Evolutionary conservation across 2,329 filamentous ascomycete genomes (phyloP).

Genomic region (Xylariaceae sp.): DNA sequence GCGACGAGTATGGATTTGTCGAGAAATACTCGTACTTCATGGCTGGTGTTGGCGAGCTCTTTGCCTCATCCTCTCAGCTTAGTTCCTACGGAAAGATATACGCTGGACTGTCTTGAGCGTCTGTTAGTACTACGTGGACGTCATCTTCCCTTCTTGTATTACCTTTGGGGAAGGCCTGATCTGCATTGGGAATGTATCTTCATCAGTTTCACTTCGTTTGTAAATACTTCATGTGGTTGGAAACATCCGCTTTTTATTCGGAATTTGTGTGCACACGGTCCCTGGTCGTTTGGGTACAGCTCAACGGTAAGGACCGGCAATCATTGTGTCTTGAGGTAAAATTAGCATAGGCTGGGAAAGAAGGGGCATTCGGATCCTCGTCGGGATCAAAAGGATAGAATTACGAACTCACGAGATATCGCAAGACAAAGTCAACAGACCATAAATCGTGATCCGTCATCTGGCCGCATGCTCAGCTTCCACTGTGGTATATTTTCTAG

Average conservation of each 20-base stretch:
- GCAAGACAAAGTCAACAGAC: no score
- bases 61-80: slow-evolving; percentile 48
- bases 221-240: slow-evolving; percentile 31
- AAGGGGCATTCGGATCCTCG: slow-evolving; percentile 7
- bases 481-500: no score
- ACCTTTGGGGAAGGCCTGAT: slow-evolving; percentile 19
- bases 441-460: no score
- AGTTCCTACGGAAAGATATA: slow-evolving; percentile 58
- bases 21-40: slow-evolving; percentile 66
- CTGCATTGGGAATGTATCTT: slow-evolving; percentile 17
- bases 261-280: slow-evolving; percentile 3
- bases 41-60: slow-evolving; percentile 51
- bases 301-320: background rate
- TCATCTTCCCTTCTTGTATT: slow-evolving; percentile 30
- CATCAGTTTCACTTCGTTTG: slow-evolving; percentile 30
- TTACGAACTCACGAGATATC: slow-evolving; percentile 28
- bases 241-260: slow-evolving; percentile 8
- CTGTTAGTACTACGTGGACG: background rate
- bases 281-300: background rate
- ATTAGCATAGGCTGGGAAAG: slow-evolving; percentile 1
- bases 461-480: no score
- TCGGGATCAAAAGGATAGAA: slow-evolving; percentile 25
- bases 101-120: slow-evolving; percentile 47
- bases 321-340: slow-evolving; percentile 18
- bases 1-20: slow-evolving; percentile 54